A percentile compares a stretch with the other conserved stretches of the same genome.
phyloP scores from a whole-genome alignment of 164 flowering plant species.

The Pachysandra terminalis region DNA sequence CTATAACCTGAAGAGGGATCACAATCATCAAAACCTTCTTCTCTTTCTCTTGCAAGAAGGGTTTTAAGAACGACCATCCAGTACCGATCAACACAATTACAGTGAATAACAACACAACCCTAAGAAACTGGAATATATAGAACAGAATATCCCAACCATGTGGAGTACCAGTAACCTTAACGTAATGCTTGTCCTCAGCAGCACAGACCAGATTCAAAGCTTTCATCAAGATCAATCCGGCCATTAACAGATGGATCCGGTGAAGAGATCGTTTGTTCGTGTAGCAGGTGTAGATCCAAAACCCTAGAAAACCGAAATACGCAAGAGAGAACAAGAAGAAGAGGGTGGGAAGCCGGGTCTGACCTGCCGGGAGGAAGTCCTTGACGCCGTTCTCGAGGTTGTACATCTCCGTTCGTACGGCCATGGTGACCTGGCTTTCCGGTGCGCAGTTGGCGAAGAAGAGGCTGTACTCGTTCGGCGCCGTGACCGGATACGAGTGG shows the following conservation, averaged over 20 bases:
- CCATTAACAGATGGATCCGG: constrained; percentile 77
- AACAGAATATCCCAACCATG: constrained; percentile 84
- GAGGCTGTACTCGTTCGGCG: constrained; percentile 70
- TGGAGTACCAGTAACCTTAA: constrained; percentile 71
- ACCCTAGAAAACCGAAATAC: constrained; percentile 46
- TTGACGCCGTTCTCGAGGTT: constrained; percentile 47
- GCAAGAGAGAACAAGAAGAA: constrained; percentile 45
- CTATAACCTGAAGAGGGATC: constrained; percentile 79
- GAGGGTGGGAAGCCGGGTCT: constrained; percentile 66
- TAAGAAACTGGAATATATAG: constrained; percentile 64
- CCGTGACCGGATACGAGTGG: constrained; percentile 41
- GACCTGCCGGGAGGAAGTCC: constrained; percentile 82
- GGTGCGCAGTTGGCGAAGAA: constrained; percentile 82
- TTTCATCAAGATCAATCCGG: constrained; percentile 51
- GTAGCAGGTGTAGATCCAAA: constrained; percentile 49
- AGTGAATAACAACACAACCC: constrained; percentile 62
- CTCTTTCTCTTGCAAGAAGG: constrained; percentile 69
- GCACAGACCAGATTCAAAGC: constrained; percentile 70
- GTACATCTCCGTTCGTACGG: constrained; percentile 67
- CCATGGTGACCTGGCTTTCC: constrained; percentile 54
- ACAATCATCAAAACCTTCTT: constrained; percentile 84
- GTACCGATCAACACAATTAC: constrained; percentile 74
- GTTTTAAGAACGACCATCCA: constrained; percentile 84
- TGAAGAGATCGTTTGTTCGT: constrained; percentile 43
- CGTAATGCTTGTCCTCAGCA: constrained; percentile 79